Percentiles rank a stretch among this genome's conserved stretches.
phyloP scores from a whole-genome alignment of 2,329 filamentous ascomycete species.

The Pseudocercospora fuligena region DNA sequence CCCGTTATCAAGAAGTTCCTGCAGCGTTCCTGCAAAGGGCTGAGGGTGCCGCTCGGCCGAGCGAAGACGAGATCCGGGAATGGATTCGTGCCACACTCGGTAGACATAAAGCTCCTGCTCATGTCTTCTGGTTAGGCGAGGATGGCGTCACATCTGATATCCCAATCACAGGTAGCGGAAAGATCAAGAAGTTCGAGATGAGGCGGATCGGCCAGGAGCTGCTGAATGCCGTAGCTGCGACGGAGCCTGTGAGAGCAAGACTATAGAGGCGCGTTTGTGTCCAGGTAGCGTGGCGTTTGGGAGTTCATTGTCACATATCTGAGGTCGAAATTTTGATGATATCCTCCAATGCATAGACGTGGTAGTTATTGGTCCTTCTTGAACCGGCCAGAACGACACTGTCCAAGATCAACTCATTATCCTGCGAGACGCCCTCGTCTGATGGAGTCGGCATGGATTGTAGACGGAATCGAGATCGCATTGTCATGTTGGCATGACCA shows the following conservation, averaged over 20 bases:
- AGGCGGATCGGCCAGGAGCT: constrained; percentile 24
- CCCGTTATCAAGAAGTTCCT: constrained; percentile 39
- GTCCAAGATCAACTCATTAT: no score
- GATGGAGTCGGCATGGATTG: neutral
- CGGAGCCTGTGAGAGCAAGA: constrained; percentile 12
- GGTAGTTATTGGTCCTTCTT: neutral
- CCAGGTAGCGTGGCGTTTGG: neutral
- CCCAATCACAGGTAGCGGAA: constrained; percentile 51
- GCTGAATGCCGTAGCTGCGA: constrained; percentile 23
- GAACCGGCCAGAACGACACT: neutral
- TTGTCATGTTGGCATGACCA: no score
- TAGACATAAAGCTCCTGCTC: constrained; percentile 60
- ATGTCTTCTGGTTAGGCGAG: constrained; percentile 76
- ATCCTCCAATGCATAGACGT: neutral
- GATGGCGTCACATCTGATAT: constrained; percentile 43
- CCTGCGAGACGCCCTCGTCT: neutral
- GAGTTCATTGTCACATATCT: neutral
- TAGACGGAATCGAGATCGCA: neutral
- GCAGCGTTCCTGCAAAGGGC: constrained; percentile 42
- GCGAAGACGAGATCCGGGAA: constrained; percentile 18
- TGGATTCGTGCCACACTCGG: constrained; percentile 24
- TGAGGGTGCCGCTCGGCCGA: constrained; percentile 17
- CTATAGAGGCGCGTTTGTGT: constrained; percentile 10
- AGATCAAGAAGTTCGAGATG: constrained; percentile 51
- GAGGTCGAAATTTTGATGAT: neutral